Evolutionary conservation across 495 filamentous ascomycete genomes (phyloP), one percentile per base, ranked within the genome.

Genomic region (Penicilliopsis zonata): DNA sequence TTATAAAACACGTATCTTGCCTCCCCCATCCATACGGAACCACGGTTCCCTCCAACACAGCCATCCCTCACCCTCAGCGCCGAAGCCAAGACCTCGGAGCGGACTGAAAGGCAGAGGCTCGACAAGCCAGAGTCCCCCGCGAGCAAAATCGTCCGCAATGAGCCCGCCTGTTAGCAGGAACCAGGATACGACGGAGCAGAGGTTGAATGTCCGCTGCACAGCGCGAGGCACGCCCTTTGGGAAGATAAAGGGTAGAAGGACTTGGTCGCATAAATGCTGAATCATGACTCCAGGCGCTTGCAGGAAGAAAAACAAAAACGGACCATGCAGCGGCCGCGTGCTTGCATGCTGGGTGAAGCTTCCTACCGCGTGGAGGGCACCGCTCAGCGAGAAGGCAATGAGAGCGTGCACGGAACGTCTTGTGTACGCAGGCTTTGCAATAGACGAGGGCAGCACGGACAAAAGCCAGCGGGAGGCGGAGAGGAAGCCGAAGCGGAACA

Each of bases 401-500:
- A 67, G 15, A 10, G 70, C 33, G 23, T 52, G 46, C 9, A 53
- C 27, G 1, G 50, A 12, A 9, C 43, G 50, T 32, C 43, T 47
- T 13, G 54, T 17, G 13, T 15, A 31, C 9, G 35, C 25, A 9
- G 32, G 31, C 7, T 35, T 40, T 1, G 47, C 31, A 7, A 42
- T 28, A 0, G 12, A 15, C 2, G 46, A 28, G 18, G 59, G 62
- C 1, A 65, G 47, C 3, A 55, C 14, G 1, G 59, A 47, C 4
- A 74, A 34, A 14, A 81, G 38, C 44, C 56, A 78, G 5, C 52
- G 47, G 0, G 64, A 52, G 0, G 78, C 70, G 1, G 69, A 65
- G 4, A 69, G 54, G 47, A 94, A 88, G 0, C 65, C 80, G 21
- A 72, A 65, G 2, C 83, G 75, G 57, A 94, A 90, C 1, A 78